Base-by-base conservation (phyloP, 2,329 filamentous ascomycete species). In the Chrysoporthe deuterocubensis region DNA sequence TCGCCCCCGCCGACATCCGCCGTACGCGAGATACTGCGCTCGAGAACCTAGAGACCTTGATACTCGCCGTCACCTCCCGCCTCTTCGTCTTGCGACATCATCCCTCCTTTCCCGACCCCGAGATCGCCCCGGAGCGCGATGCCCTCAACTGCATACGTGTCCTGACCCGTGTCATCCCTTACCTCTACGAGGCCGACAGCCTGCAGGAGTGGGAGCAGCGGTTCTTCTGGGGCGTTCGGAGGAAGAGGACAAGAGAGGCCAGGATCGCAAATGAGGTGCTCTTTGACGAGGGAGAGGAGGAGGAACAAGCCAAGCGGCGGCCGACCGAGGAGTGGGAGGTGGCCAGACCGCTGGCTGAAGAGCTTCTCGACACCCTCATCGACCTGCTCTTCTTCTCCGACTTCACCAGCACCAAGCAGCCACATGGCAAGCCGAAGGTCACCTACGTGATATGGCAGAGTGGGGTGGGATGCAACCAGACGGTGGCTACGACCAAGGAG, bases 401-500 rank as follows among this genome's bases (percentile, higher is more conserved):
- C 66, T 91, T 99, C 74, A 97, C 95, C 0, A 86, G 97, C 18
- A 92, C 95, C 11, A 87, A 85, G 67, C 87, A 92, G 54, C 85
- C 89, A 16, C 85, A 89, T 67, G 88, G 88, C 65, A 93, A 91
- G 75, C 86, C 87, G 71, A 96, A 96, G 77, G 92, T 97, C 66
- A 92, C 91, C 8, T 97, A 96, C 79, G 91, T 93, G 65, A 98
- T 99, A 76, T 99, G 96, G 96, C 94, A 97, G 81, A 98, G 93
- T 76, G 96, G 96, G 60, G 95, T 99, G 42, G 96, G 96, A 16
- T 98, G 95, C 82, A 97, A 97, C 78, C 92, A 92, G 18, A 89
- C 94, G 5, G 89, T 96, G 73, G 90, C 90, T 11, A 95, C 94
- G 3, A 97, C 90, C 64, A 97, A 93, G 78, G 94, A 98, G 74